Evolutionary conservation across 352 stramenopile genomes (phyloP).

Genomic region (Salisapilia sapeloensis): DNA sequence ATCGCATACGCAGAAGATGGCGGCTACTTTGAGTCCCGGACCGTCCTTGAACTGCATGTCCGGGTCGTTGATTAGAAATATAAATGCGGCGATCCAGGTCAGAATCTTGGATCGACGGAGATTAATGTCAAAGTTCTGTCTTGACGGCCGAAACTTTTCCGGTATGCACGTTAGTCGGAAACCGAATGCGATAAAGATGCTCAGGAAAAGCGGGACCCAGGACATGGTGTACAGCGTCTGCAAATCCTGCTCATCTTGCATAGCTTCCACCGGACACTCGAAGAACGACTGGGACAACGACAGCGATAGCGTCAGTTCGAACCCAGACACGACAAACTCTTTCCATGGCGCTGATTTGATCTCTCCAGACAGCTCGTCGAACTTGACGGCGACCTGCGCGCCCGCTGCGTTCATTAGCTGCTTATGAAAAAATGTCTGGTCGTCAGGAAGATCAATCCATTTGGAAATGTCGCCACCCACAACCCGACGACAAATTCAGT

Average conservation of each 20-base stretch:
- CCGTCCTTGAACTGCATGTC: constrained; percentile 60
- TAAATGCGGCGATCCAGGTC: constrained; percentile 39
- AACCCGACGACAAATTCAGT: too few relatives aligned
- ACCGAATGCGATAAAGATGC: constrained; percentile 31
- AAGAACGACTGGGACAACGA: constrained; percentile 58
- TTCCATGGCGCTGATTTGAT: too few relatives aligned
- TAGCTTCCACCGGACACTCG: constrained; percentile 21
- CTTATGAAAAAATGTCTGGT: too few relatives aligned
- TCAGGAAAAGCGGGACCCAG: constrained; percentile 29
- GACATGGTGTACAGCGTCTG: constrained; percentile 45
- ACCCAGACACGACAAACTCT: constrained; percentile 25
- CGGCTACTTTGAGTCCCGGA: constrained; percentile 38
- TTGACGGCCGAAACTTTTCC: constrained; percentile 19
- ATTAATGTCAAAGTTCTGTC: constrained; percentile 46
- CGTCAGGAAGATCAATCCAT: too few relatives aligned
- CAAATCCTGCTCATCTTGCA: constrained; percentile 49
- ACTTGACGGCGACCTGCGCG: too few relatives aligned
- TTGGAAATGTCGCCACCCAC: too few relatives aligned
- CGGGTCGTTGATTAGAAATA: constrained; percentile 44
- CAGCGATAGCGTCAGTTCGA: constrained; percentile 61
- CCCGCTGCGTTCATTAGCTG: too few relatives aligned
- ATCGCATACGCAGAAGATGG: constrained; percentile 55
- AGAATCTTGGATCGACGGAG: constrained; percentile 50
- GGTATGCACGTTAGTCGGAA: constrained; percentile 20
- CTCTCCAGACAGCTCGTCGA: too few relatives aligned